Evolutionary conservation across 1,284 basidiomycete genomes (phyloP).

Genomic region (Chalciporus sp.): DNA sequence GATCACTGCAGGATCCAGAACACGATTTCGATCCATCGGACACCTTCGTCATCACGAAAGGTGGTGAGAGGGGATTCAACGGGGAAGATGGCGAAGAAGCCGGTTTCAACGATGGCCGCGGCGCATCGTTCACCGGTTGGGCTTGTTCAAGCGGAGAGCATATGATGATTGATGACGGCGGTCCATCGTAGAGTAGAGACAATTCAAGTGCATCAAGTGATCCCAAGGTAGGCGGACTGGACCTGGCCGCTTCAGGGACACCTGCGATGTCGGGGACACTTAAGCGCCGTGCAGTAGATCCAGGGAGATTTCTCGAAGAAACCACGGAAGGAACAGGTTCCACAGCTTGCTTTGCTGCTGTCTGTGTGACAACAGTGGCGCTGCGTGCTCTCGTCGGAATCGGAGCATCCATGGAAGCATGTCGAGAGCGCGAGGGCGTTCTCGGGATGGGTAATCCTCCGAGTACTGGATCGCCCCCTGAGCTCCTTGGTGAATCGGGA

Average conservation of each 20-base stretch:
- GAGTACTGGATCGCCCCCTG: conserved; percentile 6
- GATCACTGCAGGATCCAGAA: conserved; percentile 1
- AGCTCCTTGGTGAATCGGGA: conserved; percentile 12
- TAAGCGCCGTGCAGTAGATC: conserved; percentile 1
- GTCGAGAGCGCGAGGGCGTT: conserved; percentile 23
- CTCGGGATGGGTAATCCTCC: conserved; percentile 16
- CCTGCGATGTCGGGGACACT: conserved; percentile 5
- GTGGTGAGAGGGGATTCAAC: conserved; percentile 16
- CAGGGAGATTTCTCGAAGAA: background rate
- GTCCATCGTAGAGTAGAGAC: conserved; percentile 12
- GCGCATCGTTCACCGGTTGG: background rate
- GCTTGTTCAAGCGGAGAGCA: conserved; percentile 17
- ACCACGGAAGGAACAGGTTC: conserved; percentile 5
- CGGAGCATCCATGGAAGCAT: conserved; percentile 18
- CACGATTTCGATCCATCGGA: background rate
- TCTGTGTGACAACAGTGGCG: conserved; percentile 11
- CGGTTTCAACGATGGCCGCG: background rate
- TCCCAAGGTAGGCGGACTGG: conserved; percentile 4
- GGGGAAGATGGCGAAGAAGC: background rate
- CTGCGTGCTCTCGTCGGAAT: conserved; percentile 19
- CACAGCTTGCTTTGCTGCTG: background rate
- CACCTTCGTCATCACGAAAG: conserved; percentile 13
- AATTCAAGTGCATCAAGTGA: conserved; percentile 18
- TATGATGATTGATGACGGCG: conserved; percentile 26
- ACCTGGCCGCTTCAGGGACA: background rate